Evolutionary conservation across 208 protist species (phyloP).

Genomic region (Leishmania tropica): DNA sequence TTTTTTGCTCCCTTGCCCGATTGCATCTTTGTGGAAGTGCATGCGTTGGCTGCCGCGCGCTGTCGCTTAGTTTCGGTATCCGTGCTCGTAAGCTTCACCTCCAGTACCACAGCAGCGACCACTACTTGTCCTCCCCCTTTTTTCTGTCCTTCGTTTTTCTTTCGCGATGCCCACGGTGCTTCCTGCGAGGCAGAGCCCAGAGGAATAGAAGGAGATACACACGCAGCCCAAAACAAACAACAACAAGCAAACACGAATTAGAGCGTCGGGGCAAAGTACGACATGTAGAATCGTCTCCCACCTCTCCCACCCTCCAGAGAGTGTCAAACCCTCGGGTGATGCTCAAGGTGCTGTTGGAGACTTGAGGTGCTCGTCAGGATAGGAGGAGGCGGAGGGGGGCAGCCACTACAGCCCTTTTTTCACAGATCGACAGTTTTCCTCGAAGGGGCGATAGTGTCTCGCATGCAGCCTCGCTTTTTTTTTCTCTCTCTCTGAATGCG

Average conservation of each 20-base stretch:
- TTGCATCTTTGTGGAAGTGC: neutral
- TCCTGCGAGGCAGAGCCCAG: neutral
- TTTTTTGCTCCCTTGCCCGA: neutral
- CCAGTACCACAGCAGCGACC: neutral
- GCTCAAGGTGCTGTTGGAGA: neutral
- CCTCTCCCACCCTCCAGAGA: neutral
- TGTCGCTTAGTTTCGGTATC: neutral
- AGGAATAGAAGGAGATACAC: neutral
- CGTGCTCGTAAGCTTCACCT: neutral
- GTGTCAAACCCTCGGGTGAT: neutral
- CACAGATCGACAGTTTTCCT: neutral
- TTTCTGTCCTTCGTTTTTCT: conserved; percentile 6
- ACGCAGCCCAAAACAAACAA: neutral
- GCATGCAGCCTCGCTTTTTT: neutral
- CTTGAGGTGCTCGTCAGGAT: neutral
- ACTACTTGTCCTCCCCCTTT: conserved; percentile 5
- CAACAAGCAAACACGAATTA: neutral
- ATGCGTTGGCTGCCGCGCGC: neutral
- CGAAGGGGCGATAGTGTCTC: neutral
- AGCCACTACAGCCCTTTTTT: neutral
- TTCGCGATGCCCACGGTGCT: neutral
- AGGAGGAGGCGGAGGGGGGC: neutral
- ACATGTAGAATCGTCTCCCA: neutral
- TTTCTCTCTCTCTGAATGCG: neutral
- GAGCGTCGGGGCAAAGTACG: neutral